These are phyloP conservation scores for Monosporascus sp. DNA, from an alignment of 2,329 filamentous ascomycete species.

Conservation along the genomic window DNA sequence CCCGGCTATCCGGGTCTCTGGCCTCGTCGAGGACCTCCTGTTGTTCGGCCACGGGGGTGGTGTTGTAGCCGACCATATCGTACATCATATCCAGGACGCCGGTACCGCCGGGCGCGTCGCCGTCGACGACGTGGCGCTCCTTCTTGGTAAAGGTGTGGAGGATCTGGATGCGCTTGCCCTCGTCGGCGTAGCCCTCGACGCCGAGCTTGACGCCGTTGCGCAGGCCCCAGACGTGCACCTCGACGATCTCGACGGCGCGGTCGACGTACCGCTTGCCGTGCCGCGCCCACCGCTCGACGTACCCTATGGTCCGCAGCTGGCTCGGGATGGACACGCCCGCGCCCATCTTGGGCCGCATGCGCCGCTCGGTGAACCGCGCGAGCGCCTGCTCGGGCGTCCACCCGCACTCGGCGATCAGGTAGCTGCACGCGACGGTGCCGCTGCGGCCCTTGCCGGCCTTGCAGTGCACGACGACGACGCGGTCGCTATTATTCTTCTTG, in stretches of 20 bases:
- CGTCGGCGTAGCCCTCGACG: constrained; percentile 81
- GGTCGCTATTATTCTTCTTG: constrained; percentile 23
- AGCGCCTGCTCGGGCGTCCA: constrained; percentile 51
- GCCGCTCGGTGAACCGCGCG: constrained; percentile 63
- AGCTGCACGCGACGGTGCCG: constrained; percentile 81
- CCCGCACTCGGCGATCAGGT: constrained; percentile 80
- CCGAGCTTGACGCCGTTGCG: constrained; percentile 82
- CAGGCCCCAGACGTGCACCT: constrained; percentile 86
- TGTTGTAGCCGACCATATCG: constrained; percentile 43
- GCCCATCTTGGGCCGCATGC: constrained; percentile 88
- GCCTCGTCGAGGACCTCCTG: constrained; percentile 34
- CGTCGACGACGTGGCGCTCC: constrained; percentile 67
- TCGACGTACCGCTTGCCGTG: constrained; percentile 76
- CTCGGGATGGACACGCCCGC: constrained; percentile 89
- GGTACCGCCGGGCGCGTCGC: constrained; percentile 42
- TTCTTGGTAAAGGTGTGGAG: constrained; percentile 73
- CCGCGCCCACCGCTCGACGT: constrained; percentile 81
- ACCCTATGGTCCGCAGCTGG: constrained; percentile 80
- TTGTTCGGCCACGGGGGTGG: constrained; percentile 21
- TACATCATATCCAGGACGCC: constrained; percentile 48
- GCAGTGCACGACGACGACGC: constrained; percentile 90
- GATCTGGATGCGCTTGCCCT: constrained; percentile 77
- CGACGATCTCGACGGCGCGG: constrained; percentile 74
- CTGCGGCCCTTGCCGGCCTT: constrained; percentile 95
- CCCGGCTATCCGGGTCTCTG: constrained; percentile 12